A percentile compares a stretch with the other conserved stretches of the same genome.
These are phyloP conservation scores for Lepidium africanum DNA, from an alignment of 345 rosid species.

Conservation along the genomic window DNA sequence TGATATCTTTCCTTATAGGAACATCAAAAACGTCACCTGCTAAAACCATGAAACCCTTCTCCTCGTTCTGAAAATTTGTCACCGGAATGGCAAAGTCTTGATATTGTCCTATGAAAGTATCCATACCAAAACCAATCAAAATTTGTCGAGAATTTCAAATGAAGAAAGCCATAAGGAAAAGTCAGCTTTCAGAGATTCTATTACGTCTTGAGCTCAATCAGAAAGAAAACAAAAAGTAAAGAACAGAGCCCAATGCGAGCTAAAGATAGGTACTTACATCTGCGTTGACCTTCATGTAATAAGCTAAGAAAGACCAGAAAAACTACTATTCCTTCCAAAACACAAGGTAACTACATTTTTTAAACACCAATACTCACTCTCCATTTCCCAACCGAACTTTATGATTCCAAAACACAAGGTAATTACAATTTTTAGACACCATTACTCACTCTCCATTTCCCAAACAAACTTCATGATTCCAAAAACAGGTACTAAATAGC, in stretches of 20 bases:
- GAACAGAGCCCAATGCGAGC: background rate
- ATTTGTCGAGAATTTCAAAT: background rate
- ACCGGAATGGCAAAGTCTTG: conserved; percentile 81
- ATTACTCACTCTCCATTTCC: background rate
- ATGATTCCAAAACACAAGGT: background rate
- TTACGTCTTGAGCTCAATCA: background rate
- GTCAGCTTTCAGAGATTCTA: background rate
- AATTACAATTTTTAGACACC: background rate
- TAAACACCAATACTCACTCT: background rate
- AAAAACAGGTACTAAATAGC: background rate
- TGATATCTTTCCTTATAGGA: conserved; percentile 82
- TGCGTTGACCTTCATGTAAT: background rate
- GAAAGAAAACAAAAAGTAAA: background rate
- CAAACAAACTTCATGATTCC: background rate
- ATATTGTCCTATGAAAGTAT: conserved; percentile 40
- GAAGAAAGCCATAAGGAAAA: background rate
- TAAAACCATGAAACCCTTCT: conserved; percentile 78
- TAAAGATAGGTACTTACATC: background rate
- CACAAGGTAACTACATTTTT: background rate
- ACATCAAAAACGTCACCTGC: conserved; percentile 95
- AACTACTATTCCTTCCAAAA: background rate
- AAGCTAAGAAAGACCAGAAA: background rate
- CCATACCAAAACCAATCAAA: background rate
- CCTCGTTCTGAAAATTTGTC: conserved; percentile 65
- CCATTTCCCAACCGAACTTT: background rate